These are phyloP conservation scores for Chlamydomonas reinhardtii DNA, from an alignment of 163 green algal genomes.

Conservation along the genomic window DNA sequence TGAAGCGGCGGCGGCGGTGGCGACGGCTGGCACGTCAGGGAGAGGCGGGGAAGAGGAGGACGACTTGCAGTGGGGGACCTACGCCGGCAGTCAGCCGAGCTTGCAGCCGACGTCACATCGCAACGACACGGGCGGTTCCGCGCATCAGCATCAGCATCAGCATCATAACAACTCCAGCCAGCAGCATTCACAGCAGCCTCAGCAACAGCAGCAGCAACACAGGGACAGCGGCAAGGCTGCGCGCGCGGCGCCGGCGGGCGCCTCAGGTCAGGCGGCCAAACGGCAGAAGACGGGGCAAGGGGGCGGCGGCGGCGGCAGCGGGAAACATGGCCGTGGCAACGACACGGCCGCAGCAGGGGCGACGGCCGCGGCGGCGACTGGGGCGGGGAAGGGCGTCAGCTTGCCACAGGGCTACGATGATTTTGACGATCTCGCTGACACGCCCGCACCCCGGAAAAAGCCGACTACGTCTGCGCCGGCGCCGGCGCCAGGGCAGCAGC, in stretches of 20 bases:
- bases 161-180: too few relatives aligned
- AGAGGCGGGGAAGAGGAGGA: neutral
- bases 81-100: neutral
- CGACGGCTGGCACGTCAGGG: neutral
- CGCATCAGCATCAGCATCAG: too few relatives aligned
- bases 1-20: neutral
- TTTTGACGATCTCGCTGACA: conserved; percentile 25
- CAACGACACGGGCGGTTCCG: neutral
- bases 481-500: conserved; percentile 1
- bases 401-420: conserved; percentile 10
- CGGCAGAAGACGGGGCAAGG: conserved; percentile 8
- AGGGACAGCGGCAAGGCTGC: neutral
- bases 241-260: too few relatives aligned
- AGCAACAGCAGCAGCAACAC: neutral
- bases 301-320: neutral
- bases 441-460: neutral
- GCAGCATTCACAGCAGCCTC: too few relatives aligned
- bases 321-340: neutral
- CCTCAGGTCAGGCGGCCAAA: neutral
- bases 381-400: neutral
- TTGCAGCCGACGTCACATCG: neutral
- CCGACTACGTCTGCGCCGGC: neutral
- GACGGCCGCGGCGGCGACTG: neutral
- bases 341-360: neutral
- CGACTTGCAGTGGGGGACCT: neutral